Evolutionary conservation across 108 stramenopile genomes (phyloP).

Genomic region (Bacterosira constricta): DNA sequence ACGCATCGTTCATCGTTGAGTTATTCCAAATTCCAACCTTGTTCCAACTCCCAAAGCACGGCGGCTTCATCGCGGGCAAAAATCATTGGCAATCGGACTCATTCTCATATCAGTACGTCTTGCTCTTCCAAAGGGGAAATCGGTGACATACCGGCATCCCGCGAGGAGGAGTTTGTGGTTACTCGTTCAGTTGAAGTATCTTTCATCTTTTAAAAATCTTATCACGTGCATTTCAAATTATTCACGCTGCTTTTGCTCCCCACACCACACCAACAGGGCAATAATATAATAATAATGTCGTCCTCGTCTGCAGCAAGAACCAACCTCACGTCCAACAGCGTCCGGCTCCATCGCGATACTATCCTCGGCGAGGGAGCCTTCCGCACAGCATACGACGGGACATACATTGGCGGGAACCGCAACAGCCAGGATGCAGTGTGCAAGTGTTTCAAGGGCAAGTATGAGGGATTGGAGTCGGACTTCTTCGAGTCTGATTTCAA

Average conservation of each 20-base stretch:
- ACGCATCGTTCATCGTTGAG: too few relatives aligned
- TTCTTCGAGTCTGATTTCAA: constrained; percentile 61
- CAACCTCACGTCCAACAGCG: constrained; percentile 58
- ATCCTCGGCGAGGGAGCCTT: constrained; percentile 62
- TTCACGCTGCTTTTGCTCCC: not conserved
- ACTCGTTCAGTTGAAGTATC: not conserved
- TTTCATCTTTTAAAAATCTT: not conserved
- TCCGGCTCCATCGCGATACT: constrained; percentile 19
- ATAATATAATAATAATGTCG: constrained; percentile 7
- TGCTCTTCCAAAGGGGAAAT: not conserved
- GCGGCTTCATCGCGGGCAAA: too few relatives aligned
- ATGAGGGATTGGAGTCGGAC: constrained; percentile 50
- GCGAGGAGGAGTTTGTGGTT: not conserved
- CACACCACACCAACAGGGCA: not conserved
- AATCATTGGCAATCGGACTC: too few relatives aligned
- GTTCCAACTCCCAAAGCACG: too few relatives aligned
- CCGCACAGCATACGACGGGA: constrained; percentile 58
- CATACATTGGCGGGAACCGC: constrained; percentile 73
- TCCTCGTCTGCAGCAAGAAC: constrained; percentile 65
- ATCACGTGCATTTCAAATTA: not conserved
- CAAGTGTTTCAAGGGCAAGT: constrained; percentile 65
- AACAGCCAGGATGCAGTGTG: constrained; percentile 70
- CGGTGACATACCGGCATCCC: not conserved
- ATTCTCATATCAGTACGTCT: too few relatives aligned
- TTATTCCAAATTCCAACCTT: too few relatives aligned